Evolutionary conservation across 495 filamentous ascomycete species (phyloP), one percentile per base, ranked within the genome.

Genomic region (Aspergillus cavernicola): DNA sequence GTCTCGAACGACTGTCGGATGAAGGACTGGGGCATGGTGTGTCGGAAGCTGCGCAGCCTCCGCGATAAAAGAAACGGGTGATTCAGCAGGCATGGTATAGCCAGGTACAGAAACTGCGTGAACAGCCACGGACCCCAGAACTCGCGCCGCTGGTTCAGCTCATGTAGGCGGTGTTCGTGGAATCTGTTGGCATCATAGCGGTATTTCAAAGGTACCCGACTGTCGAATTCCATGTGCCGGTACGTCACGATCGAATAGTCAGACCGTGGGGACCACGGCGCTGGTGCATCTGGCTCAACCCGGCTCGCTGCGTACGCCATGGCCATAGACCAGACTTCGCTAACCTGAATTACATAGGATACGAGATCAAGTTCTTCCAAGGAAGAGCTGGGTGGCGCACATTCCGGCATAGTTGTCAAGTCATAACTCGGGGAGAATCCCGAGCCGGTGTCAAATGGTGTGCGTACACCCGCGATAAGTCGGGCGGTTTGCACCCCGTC

Each of bases 71-170:
- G 59, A 33, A 77, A 68, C 1, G 73, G 72, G 46, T 77, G 73
- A 38, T 75, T 75, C 11, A 75, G 53, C 2, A 77, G 41, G 49
- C 68, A 73, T 3, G 71, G 65, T 15, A 74, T 70, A 3, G 73
- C 66, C 56, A 73, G 71, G 58, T 67, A 77, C 1, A 66, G 53
- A 4, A 75, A 58, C 48, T 77, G 73, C 19, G 71, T 62, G 36
- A 73, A 74, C 8, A 77, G 50, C 70, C 71, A 77, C 10, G 73
- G 72, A 0, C 66, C 66, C 72, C 73, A 77, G 47, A 73, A 75
- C 29, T 70, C 66, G 3, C 73, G 65, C 48, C 64, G 61, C 11
- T 63, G 51, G 16, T 72, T 59, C 19, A 77, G 56, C 12, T 71
- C 64, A 3, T 60, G 60, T 0, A 62, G 40, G 1, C 66, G 54